Evolutionary conservation across 768 basidiomycete species (phyloP), one percentile per base, ranked within the genome.

Genomic region (Boletus reticuloceps): DNA sequence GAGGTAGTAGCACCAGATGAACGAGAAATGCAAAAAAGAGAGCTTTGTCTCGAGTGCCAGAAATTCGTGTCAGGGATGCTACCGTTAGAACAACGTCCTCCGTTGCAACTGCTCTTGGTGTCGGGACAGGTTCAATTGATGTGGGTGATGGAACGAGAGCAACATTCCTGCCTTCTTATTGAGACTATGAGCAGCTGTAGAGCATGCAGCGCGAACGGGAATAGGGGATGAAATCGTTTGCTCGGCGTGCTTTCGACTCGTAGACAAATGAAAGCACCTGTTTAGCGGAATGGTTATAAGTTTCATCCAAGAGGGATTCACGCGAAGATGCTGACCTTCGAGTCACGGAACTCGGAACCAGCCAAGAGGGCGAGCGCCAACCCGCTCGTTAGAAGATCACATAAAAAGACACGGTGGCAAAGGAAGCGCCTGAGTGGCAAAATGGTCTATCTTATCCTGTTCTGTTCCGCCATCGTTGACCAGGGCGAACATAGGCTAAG

Each of bases 401-500:
- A 80, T 2, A 88, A 58, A 57, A 85, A 80, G 1, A 67, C 40
- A 6, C 85, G 75, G 51, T 85, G 82, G 6, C 68, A 59, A 2
- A 88, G 70, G 16, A 77, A 66, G 20, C 72, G 67, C 29, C n/a
- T 64, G 68, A 1, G 65, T 53, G 8, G 56, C 50, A 11, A 63
- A 54, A 20, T 53, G 40, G 22, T 59, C 59, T 2, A 16, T 19
- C 43, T 42, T 60, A 22, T 51, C 50, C 7, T 47, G 40, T 20
- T 59, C 57, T 9, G 65, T 53, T 9, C 76, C 80, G 9, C 82
- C 85, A 51, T 85, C 85, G 55, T 81, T 79, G 19, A 75, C 70
- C 69, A 89, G 72, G 29, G 81, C 74, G 53, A 86, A 87, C 84
- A 89, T 86, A 2, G 88, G 86, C 83, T 87, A 56, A 31, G 34